Evolutionary conservation across 176 grass and related monocot species (phyloP).

Genomic region (Phoenix dactylifera): DNA sequence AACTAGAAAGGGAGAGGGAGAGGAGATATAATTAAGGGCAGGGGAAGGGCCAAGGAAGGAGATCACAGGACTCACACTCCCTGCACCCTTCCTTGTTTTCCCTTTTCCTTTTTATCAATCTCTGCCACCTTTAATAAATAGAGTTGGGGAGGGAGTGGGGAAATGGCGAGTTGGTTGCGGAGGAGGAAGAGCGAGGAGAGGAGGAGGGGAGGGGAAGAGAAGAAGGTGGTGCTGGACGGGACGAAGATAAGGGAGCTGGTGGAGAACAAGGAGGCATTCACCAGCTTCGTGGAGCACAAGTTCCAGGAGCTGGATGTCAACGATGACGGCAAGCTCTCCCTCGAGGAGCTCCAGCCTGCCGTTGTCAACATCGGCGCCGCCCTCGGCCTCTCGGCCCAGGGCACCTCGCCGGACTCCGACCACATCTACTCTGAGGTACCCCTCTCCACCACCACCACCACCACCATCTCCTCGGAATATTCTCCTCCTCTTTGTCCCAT

Average conservation of each 20-base stretch:
- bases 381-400: conserved; percentile 45
- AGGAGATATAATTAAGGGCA: too few relatives aligned
- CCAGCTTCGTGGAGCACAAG: conserved; percentile 52
- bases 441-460: not conserved
- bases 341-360: conserved; percentile 60
- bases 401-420: conserved; percentile 34
- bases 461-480: too few relatives aligned
- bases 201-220: not conserved
- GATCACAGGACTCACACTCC: too few relatives aligned
- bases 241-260: conserved; percentile 65
- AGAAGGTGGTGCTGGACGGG: conserved; percentile 62
- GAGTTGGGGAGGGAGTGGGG: conserved; percentile 51
- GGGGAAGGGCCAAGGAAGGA: too few relatives aligned
- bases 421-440: conserved; percentile 65
- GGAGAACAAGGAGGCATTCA: conserved; percentile 73
- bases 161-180: conserved; percentile 37
- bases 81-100: too few relatives aligned
- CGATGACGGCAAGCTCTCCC: conserved; percentile 44
- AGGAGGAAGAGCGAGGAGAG: conserved; percentile 15
- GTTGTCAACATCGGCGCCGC: conserved; percentile 56
- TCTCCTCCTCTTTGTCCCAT: not conserved
- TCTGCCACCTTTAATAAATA: too few relatives aligned
- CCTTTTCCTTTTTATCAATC: too few relatives aligned
- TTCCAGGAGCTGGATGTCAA: conserved; percentile 57
- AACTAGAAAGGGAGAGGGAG: not conserved